Evolutionary conservation across 2,329 filamentous ascomycete genomes (phyloP), one percentile per base, ranked within the genome.

Genomic region (Chaetothyriales sp.): DNA sequence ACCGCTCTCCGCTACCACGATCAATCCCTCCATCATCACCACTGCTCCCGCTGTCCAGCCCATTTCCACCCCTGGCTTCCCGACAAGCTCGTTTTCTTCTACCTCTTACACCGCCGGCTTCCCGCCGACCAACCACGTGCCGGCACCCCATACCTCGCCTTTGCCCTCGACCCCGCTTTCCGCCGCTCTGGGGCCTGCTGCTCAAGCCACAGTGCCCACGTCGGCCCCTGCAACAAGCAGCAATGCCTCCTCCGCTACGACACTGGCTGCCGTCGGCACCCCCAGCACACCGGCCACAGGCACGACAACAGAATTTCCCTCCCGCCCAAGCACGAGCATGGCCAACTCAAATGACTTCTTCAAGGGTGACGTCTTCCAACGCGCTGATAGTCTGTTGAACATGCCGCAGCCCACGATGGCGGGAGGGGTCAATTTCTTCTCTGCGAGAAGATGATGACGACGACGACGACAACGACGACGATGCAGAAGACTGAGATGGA

Each of bases 91-190:
- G 61, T 58, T 37, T 47, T 58, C 28, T 47, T 58, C 28, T 62
- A 54, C 52, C 51, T 51, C 44, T 60, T 60, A 47, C 58, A 62
- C 47, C 56, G 62, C 48, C 62, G 9, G 33, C 15, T 46, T 47
- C 33, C 45, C 5, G 25, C 54, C 37, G 55, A 54, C 29, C 52
- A 53, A 10, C 43, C 49, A 18, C 54, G 61, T 56, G 55, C 67
- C 58, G 19, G 69, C 64, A 48, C 75, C 72, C 10, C 76, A 76
- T 46, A 73, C 75, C 19, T 70, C 77, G 8, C 73, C 77, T 9
- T 70, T 89, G 40, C 89, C 89, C 7, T 88, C 92, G 62, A 95
- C 89, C 1, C 89, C 90, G 6, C 77, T 95, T 56, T 92, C 86
- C 61, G 89, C 89, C 15, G 89, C 89, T 1, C 74, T 95, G 4